Evolutionary conservation across 345 rosid species (phyloP), one percentile per base, ranked within the genome.

Genomic region (Triadica sebifera): DNA sequence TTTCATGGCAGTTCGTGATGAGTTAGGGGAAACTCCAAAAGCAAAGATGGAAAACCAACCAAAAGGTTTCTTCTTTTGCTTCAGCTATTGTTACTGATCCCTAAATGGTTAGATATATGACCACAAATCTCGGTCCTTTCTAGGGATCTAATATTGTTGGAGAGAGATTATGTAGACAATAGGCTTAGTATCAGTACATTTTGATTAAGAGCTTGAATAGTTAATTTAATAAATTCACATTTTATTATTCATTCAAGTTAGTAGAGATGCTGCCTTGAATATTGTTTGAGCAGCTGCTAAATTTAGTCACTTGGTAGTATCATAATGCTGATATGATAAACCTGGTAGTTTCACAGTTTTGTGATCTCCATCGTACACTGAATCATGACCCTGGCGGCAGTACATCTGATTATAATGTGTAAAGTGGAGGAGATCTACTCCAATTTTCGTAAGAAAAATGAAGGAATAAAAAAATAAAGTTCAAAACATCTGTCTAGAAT

Each of bases 41-140:
- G 67, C 82, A 60, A 53, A 62, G 65, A 84, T 72, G 68, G 84
- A 83, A 68, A 86, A 83, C 70, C 64, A 84, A 79, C 80, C 85
- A 0, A 84, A 84, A 78, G 78, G 97, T 72, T 80, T 89, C 85
- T 90, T 89, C 84, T 90, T 88, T 85, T 94, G 87, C 87, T 93
- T 91, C 74, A 86, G 84, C 80, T 88, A 83, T 59, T 92, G 96
- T 80, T 90, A 85, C 73, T 93, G 84, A 84, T 69, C 49, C 77
- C 39, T 72, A 39, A 41, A 64, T 12, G 41, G 67, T 5, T 39
- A n/a, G n/a, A 2, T 22, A 17, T 37, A 64, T 39, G 46, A 17
- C 49, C 17, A 41, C 50, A 61, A 38, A 20, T 22, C 19, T 38
- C 8, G 45, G 67, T 39, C 49, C 67, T 39, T 19, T 49, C 49